Percentiles rank a stretch among this genome's conserved stretches.
phyloP scores from a whole-genome alignment of 345 rosid genomes.

The Brassica nigra region DNA sequence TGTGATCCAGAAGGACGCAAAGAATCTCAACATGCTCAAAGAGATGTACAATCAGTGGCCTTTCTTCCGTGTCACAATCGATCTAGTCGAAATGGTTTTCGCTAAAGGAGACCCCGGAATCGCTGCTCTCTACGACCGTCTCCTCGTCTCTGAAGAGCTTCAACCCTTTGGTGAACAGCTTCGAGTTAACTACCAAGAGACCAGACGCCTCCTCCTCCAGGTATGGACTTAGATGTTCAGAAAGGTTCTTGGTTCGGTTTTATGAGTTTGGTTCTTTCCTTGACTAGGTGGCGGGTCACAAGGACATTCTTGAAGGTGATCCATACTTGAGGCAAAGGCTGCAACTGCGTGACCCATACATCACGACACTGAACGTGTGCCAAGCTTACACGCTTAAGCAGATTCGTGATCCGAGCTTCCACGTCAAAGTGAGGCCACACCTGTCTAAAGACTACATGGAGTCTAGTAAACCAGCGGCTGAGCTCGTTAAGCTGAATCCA shows the following conservation, averaged over 20 bases:
- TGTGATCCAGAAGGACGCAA: conserved; percentile 64
- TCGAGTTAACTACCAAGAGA: not conserved
- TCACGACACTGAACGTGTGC: conserved; percentile 84
- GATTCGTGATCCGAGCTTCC: conserved; percentile 79
- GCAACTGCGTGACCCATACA: conserved; percentile 85
- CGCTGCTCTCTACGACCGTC: not conserved
- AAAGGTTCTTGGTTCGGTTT: not conserved
- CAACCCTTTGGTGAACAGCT: conserved; percentile 1
- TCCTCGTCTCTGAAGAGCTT: not conserved
- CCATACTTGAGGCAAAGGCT: conserved; percentile 96
- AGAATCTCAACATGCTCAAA: conserved; percentile 82
- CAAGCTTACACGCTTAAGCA: conserved; percentile 91
- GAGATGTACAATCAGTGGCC: conserved; percentile 97
- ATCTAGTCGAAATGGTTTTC: conserved; percentile 94
- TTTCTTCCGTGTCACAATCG: conserved; percentile 90
- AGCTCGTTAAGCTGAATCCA: conserved; percentile 48
- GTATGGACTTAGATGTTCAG: not conserved
- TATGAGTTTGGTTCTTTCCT: not conserved
- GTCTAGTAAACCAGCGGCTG: conserved; percentile 74
- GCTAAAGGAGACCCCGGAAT: conserved; percentile 97
- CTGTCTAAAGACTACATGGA: conserved; percentile 70
- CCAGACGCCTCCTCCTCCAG: conserved; percentile 38
- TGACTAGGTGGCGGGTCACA: conserved; percentile 73
- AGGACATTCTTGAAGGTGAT: conserved; percentile 93
- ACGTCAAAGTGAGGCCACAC: conserved; percentile 71